These are phyloP conservation scores for Scedosporium apiospermum DNA, from an alignment of 2,329 filamentous ascomycete genomes.

Conservation along the genomic window DNA sequence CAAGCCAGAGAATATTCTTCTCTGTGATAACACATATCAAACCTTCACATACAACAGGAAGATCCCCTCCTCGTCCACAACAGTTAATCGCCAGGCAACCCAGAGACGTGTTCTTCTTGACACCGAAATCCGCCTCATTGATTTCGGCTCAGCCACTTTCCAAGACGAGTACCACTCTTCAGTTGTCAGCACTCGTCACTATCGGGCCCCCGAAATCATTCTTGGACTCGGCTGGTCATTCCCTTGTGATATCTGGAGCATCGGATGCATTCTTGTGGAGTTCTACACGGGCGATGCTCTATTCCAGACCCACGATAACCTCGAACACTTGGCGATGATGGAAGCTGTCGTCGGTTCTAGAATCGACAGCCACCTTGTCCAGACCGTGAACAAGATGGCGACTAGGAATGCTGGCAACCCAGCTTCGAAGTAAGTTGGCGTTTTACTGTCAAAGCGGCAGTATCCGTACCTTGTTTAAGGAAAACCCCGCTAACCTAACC, in stretches of 20 bases:
- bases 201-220: constrained; percentile 62
- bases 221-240: constrained; percentile 62
- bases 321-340: constrained; percentile 70
- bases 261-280: constrained; percentile 62
- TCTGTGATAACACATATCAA: constrained; percentile 56
- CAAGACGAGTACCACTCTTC: constrained; percentile 66
- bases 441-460: not conserved
- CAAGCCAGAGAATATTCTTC: constrained; percentile 61
- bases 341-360: constrained; percentile 53
- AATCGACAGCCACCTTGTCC: constrained; percentile 50
- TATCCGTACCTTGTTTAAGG: not conserved
- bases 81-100: constrained; percentile 49
- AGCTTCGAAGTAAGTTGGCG: constrained; percentile 49
- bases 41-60: constrained; percentile 63
- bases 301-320: constrained; percentile 64
- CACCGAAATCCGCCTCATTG: constrained; percentile 61
- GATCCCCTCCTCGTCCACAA: constrained; percentile 57
- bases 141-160: constrained; percentile 64
- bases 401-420: constrained; percentile 48
- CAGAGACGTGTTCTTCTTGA: constrained; percentile 57
- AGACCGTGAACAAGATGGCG: constrained; percentile 45
- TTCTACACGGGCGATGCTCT: constrained; percentile 63
- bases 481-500: constrained; percentile 17
- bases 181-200: constrained; percentile 61
- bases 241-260: constrained; percentile 66